Percentiles rank a stretch among this genome's conserved stretches.
These are phyloP conservation scores for Amylostereum chailletii DNA, from an alignment of 1,284 basidiomycete genomes.

Conservation along the genomic window DNA sequence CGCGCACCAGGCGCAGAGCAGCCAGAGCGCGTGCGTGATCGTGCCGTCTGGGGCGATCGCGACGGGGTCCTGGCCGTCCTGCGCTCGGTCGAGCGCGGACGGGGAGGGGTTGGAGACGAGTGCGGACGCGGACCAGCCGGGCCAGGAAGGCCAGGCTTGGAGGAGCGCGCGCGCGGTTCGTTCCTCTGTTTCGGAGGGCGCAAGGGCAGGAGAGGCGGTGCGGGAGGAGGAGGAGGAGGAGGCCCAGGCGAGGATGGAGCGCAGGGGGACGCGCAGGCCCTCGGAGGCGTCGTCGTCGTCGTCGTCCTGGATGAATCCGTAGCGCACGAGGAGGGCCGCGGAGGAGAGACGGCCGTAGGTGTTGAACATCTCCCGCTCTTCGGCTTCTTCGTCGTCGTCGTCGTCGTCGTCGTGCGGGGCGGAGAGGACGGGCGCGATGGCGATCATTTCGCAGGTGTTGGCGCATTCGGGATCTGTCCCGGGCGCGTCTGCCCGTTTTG, in stretches of 20 bases:
- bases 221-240: no score
- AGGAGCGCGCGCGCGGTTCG: no score
- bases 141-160: constrained; percentile 5
- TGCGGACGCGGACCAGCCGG: constrained; percentile 10
- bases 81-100: not conserved
- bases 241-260: no score
- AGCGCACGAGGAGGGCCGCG: constrained; percentile 61
- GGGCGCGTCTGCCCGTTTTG: not conserved
- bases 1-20: constrained; percentile 3
- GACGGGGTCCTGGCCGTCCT: not conserved
- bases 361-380: constrained; percentile 71
- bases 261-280: not conserved
- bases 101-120: constrained; percentile 7
- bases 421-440: constrained; percentile 35
- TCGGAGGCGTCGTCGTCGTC: constrained; percentile 28
- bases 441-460: constrained; percentile 58
- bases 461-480: constrained; percentile 20
- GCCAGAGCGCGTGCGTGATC: constrained; percentile 10
- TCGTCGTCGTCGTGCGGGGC: no score
- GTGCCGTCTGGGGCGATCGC: constrained; percentile 9
- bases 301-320: constrained; percentile 68
- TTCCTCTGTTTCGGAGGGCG: no score
- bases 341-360: constrained; percentile 76
- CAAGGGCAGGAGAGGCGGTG: no score
- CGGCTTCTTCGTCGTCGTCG: constrained; percentile 12